A percentile compares a stretch with the other conserved stretches of the same genome.
Evolutionary conservation across 148 eudicot genomes (phyloP).

Genomic region (Diospyros kaki): DNA sequence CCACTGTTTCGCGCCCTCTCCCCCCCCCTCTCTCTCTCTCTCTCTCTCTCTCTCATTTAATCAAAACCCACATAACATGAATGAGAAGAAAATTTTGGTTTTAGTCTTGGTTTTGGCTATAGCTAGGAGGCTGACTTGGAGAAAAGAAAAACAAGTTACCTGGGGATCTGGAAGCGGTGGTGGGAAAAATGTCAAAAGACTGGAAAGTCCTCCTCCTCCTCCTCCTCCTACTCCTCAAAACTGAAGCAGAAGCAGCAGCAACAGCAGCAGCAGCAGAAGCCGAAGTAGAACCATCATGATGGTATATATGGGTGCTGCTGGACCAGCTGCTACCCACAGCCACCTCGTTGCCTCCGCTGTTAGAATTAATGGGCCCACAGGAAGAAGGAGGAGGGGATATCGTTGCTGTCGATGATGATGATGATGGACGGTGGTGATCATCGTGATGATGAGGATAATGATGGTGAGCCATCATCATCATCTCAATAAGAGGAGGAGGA

Average conservation of each 20-base stretch:
- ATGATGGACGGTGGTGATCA: constrained; percentile 22
- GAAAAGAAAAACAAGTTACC: constrained; percentile 23
- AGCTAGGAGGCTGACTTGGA: neutral
- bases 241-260: neutral
- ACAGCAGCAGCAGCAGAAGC: neutral
- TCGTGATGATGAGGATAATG: neutral
- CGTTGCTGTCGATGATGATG: neutral
- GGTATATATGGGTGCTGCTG: neutral
- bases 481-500: constrained; percentile 19
- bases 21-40: too few species aligned
- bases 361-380: constrained; percentile 28
- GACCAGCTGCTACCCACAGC: neutral
- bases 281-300: constrained; percentile 3
- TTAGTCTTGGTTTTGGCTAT: too few species aligned
- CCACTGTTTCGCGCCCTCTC: neutral
- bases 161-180: constrained; percentile 39
- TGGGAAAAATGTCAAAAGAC: constrained; percentile 40
- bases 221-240: too few species aligned
- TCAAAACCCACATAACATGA: too few species aligned
- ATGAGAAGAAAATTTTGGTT: too few species aligned
- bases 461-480: neutral
- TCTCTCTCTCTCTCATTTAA: too few species aligned
- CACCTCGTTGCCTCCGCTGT: constrained; percentile 20
- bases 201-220: constrained; percentile 21
- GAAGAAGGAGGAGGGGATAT: too few species aligned